Percentiles rank a stretch among this genome's conserved stretches.
Conservation (phyloP, 495 filamentous ascomycete species). For the Trypethelium eluteriae region DNA sequence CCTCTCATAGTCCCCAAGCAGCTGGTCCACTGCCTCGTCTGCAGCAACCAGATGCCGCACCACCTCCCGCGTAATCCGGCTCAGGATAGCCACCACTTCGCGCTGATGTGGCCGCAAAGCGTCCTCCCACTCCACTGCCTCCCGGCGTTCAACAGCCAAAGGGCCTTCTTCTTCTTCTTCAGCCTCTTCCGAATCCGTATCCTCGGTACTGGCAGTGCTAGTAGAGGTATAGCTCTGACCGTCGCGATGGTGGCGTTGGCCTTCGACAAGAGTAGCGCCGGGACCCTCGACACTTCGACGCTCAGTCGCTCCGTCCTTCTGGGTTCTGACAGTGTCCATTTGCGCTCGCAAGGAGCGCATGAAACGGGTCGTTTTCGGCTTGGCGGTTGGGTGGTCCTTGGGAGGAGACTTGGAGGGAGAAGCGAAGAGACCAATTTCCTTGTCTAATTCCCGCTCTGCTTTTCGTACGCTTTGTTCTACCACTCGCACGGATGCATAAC, state of each 20-base stretch:
- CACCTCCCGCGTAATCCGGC: not conserved
- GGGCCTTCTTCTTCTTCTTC: not conserved
- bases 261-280: not conserved
- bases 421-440: not conserved
- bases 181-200: not conserved
- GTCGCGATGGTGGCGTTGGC: not conserved
- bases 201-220: not conserved
- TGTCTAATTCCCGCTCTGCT: not conserved
- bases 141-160: not conserved
- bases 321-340: not conserved
- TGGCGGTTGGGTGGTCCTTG: not conserved
- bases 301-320: not conserved
- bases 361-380: not conserved
- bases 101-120: not conserved
- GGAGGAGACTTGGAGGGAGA: not conserved
- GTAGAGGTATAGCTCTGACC: not conserved
- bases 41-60: not conserved
- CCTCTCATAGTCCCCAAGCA: not conserved
- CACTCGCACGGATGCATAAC: not conserved
- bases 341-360: not conserved
- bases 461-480: not conserved
- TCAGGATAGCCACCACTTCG: not conserved
- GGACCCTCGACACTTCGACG: not conserved
- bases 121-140: conserved; percentile 5
- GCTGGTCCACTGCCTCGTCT: not conserved